phyloP scores from a whole-genome alignment of 805 yeast genomes.

The Teunomyces cretensis region DNA sequence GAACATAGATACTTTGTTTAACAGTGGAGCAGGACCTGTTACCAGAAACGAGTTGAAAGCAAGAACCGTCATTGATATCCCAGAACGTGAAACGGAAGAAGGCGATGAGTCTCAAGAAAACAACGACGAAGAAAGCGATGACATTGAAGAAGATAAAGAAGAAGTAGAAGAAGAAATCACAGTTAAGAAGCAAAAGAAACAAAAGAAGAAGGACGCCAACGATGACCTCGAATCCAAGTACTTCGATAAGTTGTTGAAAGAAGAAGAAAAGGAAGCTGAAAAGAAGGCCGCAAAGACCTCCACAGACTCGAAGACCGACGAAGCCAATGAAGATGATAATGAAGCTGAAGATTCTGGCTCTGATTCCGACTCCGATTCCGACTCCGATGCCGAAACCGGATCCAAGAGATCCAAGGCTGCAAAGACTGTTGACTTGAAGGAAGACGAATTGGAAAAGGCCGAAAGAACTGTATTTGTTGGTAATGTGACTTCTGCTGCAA shows the following conservation, averaged over 20 bases:
- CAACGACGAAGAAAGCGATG: conserved; percentile 15
- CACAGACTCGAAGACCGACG: conserved; percentile 17
- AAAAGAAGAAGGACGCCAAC: conserved; percentile 32
- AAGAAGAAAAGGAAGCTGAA: conserved; percentile 23
- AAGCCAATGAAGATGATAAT: conserved; percentile 13
- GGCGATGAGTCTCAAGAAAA: conserved; percentile 18
- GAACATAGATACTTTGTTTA: conserved; percentile 31
- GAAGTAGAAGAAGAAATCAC: conserved; percentile 24
- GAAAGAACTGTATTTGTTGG: conserved; percentile 87
- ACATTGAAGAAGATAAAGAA: conserved; percentile 16
- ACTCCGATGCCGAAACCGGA: conserved; percentile 19
- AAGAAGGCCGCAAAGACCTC: conserved; percentile 4
- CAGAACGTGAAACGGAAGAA: conserved; percentile 12
- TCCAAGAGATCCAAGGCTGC: conserved; percentile 31
- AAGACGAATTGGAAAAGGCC: conserved; percentile 76
- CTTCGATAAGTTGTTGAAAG: conserved; percentile 47
- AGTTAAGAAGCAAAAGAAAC: conserved; percentile 13
- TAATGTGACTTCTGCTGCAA: conserved; percentile 66
- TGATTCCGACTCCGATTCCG: conserved; percentile 14
- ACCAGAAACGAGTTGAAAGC: conserved; percentile 29
- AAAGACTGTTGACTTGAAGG: conserved; percentile 57
- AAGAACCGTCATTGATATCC: conserved; percentile 32
- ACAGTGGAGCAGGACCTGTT: conserved; percentile 47
- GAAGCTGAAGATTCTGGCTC: conserved; percentile 10
- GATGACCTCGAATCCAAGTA: conserved; percentile 58